Conservation (phyloP, 345 rosid genomes). For the Trapa bicornis region DNA sequence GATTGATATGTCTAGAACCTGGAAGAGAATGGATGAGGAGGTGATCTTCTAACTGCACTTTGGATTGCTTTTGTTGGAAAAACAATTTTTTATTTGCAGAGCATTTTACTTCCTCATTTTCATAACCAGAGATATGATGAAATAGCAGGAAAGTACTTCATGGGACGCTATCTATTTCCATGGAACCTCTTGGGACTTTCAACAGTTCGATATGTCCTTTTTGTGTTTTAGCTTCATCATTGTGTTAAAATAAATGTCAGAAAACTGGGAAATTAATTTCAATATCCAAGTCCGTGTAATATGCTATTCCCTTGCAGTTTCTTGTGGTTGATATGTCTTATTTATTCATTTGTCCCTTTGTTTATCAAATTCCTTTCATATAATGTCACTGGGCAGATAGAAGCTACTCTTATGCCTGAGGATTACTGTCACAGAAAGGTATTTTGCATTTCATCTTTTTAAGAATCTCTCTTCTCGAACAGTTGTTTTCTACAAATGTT, state of each 20-base stretch:
- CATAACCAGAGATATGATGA: too few species aligned
- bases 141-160: too few species aligned
- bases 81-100: too few species aligned
- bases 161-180: too few species aligned
- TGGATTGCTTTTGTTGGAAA: too few species aligned
- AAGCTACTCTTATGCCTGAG: conserved; percentile 79
- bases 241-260: neutral
- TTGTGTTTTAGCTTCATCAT: neutral
- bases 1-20: conserved; percentile 76
- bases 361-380: neutral
- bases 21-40: conserved; percentile 90
- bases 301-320: neutral
- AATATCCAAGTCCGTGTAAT: neutral
- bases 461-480: too few species aligned
- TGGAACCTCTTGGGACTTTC: too few species aligned
- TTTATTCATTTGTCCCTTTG: neutral
- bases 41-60: conserved; percentile 20
- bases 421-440: conserved; percentile 83
- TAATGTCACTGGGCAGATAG: conserved; percentile 34
- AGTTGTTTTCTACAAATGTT: too few species aligned
- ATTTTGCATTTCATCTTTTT: neutral
- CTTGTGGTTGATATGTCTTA: neutral
- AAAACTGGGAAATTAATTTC: neutral
- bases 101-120: too few species aligned
- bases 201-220: neutral